Conservation (phyloP, 441 rosid genomes). For the Erodium trifolium region DNA sequence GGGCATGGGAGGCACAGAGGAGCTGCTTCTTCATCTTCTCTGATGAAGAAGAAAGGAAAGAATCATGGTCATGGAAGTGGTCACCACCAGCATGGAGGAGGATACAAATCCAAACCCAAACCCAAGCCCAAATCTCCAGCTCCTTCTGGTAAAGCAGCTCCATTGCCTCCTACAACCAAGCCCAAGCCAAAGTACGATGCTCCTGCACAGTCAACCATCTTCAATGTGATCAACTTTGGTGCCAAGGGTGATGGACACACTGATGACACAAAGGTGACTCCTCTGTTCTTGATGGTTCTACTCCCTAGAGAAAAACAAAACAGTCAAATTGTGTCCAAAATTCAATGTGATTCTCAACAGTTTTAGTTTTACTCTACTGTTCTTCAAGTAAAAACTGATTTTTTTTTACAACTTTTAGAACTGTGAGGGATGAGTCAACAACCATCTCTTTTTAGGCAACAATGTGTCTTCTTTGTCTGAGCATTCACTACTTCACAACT, state of each 20-base stretch:
- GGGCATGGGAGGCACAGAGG: constrained; percentile 58
- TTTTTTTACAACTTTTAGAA: not conserved
- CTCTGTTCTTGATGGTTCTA: constrained; percentile 1
- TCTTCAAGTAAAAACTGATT: not conserved
- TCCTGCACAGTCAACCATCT: constrained; percentile 25
- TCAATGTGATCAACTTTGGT: constrained; percentile 63
- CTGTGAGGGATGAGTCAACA: not conserved
- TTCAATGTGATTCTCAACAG: not conserved
- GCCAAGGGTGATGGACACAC: constrained; percentile 80
- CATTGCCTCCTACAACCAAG: constrained; percentile 23
- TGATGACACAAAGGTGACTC: constrained; percentile 81
- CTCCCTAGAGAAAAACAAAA: not conserved
- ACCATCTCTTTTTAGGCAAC: not conserved
- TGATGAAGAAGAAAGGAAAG: too few species aligned
- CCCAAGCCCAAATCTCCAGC: constrained; percentile 8
- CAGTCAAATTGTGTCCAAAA: not conserved
- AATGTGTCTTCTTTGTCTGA: not conserved
- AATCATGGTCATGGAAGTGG: constrained; percentile 8
- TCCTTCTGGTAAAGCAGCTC: not conserved
- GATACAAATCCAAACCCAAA: constrained; percentile 33
- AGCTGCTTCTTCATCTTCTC: constrained; percentile 16
- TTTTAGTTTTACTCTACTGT: not conserved
- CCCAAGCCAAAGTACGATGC: constrained; percentile 10
- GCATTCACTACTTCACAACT: not conserved
- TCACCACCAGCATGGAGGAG: constrained; percentile 37